Evolutionary conservation across 768 basidiomycete genomes (phyloP).

Genomic region (Saitozyma sp.): DNA sequence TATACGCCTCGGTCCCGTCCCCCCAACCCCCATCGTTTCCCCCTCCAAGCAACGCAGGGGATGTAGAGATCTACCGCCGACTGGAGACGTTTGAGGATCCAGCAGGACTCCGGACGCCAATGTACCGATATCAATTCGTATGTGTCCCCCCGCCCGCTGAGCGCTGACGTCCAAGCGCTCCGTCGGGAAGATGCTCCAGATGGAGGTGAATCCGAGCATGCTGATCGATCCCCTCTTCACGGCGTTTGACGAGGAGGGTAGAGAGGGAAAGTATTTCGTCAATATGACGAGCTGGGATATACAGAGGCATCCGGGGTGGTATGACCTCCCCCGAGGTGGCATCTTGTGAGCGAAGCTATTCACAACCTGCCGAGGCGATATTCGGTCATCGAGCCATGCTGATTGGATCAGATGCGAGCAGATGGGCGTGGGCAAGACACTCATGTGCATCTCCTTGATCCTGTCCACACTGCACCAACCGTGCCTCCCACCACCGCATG

Average conservation of each 20-base stretch:
- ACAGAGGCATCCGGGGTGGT: constrained; percentile 36
- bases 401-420: constrained; percentile 47
- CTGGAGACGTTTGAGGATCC: constrained; percentile 19
- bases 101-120: constrained; percentile 19
- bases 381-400: background rate
- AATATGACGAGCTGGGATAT: constrained; percentile 37
- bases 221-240: constrained; percentile 37
- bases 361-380: background rate
- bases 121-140: constrained; percentile 38
- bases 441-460: constrained; percentile 44
- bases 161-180: constrained; percentile 24
- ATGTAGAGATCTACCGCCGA: constrained; percentile 19
- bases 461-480: constrained; percentile 29
- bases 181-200: constrained; percentile 34
- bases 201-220: constrained; percentile 31
- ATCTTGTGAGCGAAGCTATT: constrained; percentile 34
- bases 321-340: constrained; percentile 43
- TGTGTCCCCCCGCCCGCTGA: background rate
- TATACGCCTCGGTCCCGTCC: constrained; percentile 37
- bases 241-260: constrained; percentile 27
- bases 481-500: constrained; percentile 35
- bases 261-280: constrained; percentile 28
- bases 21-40: constrained; percentile 18
- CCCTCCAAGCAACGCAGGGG: background rate
- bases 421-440: constrained; percentile 50